phyloP scores from a whole-genome alignment of 352 stramenopile genomes.

The Globisporangium canariense region DNA sequence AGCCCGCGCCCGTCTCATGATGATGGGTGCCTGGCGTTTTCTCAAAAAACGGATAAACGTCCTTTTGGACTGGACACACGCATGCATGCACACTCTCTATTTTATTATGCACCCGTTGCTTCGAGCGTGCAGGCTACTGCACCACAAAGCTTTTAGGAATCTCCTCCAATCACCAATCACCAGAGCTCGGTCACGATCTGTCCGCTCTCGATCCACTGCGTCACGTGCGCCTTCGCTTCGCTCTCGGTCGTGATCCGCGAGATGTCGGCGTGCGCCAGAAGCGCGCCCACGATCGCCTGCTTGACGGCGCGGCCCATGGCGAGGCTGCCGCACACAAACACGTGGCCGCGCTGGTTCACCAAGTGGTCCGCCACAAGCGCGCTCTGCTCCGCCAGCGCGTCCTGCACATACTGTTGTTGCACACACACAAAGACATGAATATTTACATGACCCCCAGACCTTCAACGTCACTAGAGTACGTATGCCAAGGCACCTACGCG shows the following conservation, averaged over 20 bases:
- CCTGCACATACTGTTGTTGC: constrained; percentile 63
- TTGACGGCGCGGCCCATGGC: constrained; percentile 78
- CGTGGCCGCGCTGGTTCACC: constrained; percentile 47
- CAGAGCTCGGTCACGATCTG: constrained; percentile 74
- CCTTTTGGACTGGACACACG: background rate
- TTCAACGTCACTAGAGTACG: background rate
- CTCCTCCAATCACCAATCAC: constrained; percentile 24
- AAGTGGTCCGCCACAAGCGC: constrained; percentile 58
- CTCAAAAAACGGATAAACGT: background rate
- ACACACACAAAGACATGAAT: background rate
- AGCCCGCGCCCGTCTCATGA: background rate
- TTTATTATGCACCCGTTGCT: constrained; percentile 4
- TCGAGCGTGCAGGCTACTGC: background rate
- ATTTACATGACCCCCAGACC: background rate
- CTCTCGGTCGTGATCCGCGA: constrained; percentile 29
- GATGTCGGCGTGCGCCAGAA: constrained; percentile 40
- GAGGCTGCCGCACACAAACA: constrained; percentile 79
- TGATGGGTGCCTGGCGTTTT: background rate
- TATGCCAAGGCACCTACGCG: constrained; percentile 29
- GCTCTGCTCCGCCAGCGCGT: constrained; percentile 51
- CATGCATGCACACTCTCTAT: background rate
- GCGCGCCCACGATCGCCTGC: constrained; percentile 44
- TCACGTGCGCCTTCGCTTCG: constrained; percentile 45
- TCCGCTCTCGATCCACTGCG: constrained; percentile 32
- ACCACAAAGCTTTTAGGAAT: background rate